These are phyloP conservation scores for Debaryomyces sp. DNA, from an alignment of 1,139 yeast species.

Conservation along the genomic window DNA sequence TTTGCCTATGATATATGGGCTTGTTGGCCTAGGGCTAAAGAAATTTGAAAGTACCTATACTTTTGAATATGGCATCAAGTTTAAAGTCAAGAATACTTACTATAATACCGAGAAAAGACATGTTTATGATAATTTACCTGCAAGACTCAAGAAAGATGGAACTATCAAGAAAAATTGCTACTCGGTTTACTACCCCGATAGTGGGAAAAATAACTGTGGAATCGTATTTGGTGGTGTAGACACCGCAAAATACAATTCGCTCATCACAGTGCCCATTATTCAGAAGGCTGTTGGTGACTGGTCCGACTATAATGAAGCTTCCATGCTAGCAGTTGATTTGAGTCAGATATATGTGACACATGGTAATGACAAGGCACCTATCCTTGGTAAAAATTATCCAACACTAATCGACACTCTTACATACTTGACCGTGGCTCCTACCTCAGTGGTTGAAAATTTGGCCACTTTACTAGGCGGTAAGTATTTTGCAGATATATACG, in stretches of 20 bases:
- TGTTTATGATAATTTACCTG: conserved; percentile 10
- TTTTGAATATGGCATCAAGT: conserved; percentile 8
- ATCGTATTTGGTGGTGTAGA: conserved; percentile 12
- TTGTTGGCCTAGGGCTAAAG: conserved; percentile 10
- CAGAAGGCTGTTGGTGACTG: conserved; percentile 8
- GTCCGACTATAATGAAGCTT: conserved; percentile 6
- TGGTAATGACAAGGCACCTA: background rate
- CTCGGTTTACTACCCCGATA: conserved; percentile 9
- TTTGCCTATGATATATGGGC: conserved; percentile 3
- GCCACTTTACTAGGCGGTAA: conserved; percentile 8
- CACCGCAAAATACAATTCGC: conserved; percentile 8
- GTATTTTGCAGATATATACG: background rate
- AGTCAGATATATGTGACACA: conserved; percentile 6
- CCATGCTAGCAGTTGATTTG: conserved; percentile 8
- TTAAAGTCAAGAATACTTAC: conserved; percentile 6
- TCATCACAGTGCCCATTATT: conserved; percentile 9
- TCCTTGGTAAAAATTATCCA: conserved; percentile 10
- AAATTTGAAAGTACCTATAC: conserved; percentile 11
- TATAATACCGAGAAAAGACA: background rate
- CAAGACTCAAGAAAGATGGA: conserved; percentile 7
- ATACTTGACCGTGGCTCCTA: conserved; percentile 8
- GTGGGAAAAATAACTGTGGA: background rate
- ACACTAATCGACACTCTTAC: conserved; percentile 10
- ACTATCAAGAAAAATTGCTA: conserved; percentile 7
- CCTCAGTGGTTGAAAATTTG: conserved; percentile 6